These are phyloP conservation scores for Spathaspora hagerdaliae DNA, from an alignment of 805 yeast genomes.

Conservation along the genomic window DNA sequence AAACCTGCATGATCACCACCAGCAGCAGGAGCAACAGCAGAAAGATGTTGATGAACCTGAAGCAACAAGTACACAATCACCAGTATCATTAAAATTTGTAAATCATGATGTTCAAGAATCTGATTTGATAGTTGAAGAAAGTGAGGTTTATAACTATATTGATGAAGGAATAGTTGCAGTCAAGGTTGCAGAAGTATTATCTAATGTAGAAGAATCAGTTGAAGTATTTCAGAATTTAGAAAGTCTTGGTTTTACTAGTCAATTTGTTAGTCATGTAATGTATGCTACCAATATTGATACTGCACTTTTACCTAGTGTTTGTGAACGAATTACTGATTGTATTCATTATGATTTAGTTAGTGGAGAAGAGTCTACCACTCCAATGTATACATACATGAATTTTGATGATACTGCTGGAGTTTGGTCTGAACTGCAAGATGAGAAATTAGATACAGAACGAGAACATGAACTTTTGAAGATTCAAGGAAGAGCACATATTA, in stretches of 20 bases:
- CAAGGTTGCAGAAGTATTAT: too few relatives aligned
- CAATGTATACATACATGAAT: too few relatives aligned
- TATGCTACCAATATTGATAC: constrained; percentile 12
- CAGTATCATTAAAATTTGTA: too few relatives aligned
- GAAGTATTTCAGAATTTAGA: constrained; percentile 5
- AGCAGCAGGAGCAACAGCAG: too few relatives aligned
- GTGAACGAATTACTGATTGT: neutral
- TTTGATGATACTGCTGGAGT: neutral
- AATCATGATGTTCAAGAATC: too few relatives aligned
- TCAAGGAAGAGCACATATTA: neutral
- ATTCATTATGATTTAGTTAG: neutral
- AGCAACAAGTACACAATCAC: neutral
- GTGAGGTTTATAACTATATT: too few relatives aligned
- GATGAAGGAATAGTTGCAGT: too few relatives aligned
- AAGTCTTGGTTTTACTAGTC: constrained; percentile 15
- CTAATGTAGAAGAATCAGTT: neutral
- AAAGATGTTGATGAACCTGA: neutral
- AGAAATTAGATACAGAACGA: neutral
- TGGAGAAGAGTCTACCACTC: neutral
- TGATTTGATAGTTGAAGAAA: too few relatives aligned
- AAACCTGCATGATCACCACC: too few relatives aligned
- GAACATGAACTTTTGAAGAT: neutral
- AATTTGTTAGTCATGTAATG: constrained; percentile 15
- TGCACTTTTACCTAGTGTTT: neutral
- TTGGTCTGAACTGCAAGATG: neutral